Evolutionary conservation across 371 early-diverging fungal genomes (phyloP).

Genomic region (Aphelidium insulamus): DNA sequence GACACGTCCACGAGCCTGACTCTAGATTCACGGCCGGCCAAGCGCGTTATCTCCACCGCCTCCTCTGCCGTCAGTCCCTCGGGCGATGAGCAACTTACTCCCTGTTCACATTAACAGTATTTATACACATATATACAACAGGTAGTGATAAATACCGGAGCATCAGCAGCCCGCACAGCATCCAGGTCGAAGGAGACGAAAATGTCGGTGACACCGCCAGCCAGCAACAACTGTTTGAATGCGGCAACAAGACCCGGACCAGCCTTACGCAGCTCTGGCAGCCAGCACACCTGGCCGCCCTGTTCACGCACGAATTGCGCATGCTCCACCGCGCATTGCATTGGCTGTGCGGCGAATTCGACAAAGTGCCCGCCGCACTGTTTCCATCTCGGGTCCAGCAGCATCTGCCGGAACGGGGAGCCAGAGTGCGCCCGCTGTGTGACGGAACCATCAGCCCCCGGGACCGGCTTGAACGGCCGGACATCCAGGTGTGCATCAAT

Average conservation of each 20-base stretch:
- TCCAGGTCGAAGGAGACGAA: constrained; percentile 5
- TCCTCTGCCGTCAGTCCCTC: constrained; percentile 1
- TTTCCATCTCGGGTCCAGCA: background rate
- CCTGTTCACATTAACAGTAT: background rate
- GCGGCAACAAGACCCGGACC: background rate
- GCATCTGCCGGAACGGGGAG: constrained; percentile 4
- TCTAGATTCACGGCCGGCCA: background rate
- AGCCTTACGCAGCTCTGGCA: background rate
- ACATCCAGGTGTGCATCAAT: constrained; percentile 6
- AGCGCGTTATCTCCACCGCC: constrained; percentile 1
- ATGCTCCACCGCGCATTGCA: constrained; percentile 1
- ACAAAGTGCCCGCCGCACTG: background rate
- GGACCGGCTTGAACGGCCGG: constrained; percentile 1
- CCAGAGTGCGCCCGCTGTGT: constrained; percentile 4
- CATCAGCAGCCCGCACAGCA: background rate
- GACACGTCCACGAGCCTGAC: constrained; percentile 2
- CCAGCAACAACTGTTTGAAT: background rate
- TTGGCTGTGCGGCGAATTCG: constrained; percentile 1
- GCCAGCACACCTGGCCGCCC: constrained; percentile 1
- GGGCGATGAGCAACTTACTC: constrained; percentile 2
- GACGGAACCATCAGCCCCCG: no score
- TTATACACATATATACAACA: background rate
- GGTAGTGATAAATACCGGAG: background rate
- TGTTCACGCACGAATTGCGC: background rate
- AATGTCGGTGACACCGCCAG: background rate